Base-by-base conservation (phyloP, 176 grass and related monocot species). In the Oryza punctata region DNA sequence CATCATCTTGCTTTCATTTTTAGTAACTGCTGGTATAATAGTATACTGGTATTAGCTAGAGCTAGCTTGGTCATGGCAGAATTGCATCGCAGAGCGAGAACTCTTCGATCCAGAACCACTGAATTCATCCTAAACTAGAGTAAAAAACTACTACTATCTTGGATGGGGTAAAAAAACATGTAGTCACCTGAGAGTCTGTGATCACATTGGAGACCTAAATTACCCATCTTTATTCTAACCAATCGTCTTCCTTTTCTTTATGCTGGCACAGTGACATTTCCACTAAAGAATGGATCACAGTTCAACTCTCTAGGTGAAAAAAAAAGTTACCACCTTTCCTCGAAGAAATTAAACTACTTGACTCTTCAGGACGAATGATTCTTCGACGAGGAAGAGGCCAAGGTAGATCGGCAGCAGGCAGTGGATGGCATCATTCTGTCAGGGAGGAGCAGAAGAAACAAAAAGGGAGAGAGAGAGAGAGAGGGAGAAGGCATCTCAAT, bases 391-490 rank as follows among this genome's bases (percentile, higher is more conserved):
- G n/a, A 84, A 52, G 71, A 84, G 45, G 30, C 9, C 61, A 75
- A 76, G 44, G 82, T 38, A 33, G 50, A 72, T 23, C 46, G 12
- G 15, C 8, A 19, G 19, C 16, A 23, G 57, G 57, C 57, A 60
- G 79, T 30, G 38, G 30, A 52, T 19, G 66, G 69, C 57, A 83
- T 67, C 81, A 66, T 73, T 75, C 60, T 83, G 60, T 65, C 81
- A 83, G 81, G 18, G 44, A 75, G 72, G 49, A 67, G 67, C 41
- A 65, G 61, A 50, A 75, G 57, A 61, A 61, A 61, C 57, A 61
- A 61, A 24, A 61, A 61, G 57, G n/a, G 50, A 8, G 16, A 57
- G n/a, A 61, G 49, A 23, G 6, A 11, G 54, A 23, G 54, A 59
- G 19, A 59, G 28, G 2, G 28, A 29, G 30, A 30, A 67, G 64